Percentiles rank a stretch among this genome's conserved stretches.
Conservation (phyloP, 2,329 filamentous ascomycete genomes). For the Lanzia echinophila region DNA sequence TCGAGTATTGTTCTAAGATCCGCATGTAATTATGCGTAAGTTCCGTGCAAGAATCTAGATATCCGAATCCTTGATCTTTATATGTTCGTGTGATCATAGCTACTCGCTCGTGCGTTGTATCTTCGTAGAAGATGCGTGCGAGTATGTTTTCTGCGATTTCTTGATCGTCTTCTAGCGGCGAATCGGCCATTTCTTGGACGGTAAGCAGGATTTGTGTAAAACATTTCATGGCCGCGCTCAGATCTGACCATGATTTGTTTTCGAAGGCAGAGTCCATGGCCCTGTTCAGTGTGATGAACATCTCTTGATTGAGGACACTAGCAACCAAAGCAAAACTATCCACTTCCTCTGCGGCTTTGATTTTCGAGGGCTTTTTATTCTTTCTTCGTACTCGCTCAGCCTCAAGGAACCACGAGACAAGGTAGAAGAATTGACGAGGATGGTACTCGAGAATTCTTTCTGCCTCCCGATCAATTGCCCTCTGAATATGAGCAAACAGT, state of each 20-base stretch:
- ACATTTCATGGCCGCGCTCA: slow-evolving; percentile 84
- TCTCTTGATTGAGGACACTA: slow-evolving; percentile 87
- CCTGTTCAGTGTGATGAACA: slow-evolving; percentile 81
- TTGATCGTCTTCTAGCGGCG: slow-evolving; percentile 81
- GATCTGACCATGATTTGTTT: slow-evolving; percentile 77
- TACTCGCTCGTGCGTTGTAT: slow-evolving; percentile 84
- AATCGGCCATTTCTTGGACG: slow-evolving; percentile 85
- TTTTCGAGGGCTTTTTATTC: slow-evolving; percentile 47
- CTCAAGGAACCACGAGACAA: slow-evolving; percentile 86
- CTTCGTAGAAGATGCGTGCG: slow-evolving; percentile 96
- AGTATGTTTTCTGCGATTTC: slow-evolving; percentile 98
- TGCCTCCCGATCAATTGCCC: slow-evolving; percentile 83
- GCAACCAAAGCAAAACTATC: slow-evolving; percentile 84
- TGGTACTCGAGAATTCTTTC: slow-evolving; percentile 74
- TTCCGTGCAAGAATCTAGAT: slow-evolving; percentile 86
- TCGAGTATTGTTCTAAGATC: slow-evolving; percentile 87
- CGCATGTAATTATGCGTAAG: slow-evolving; percentile 86
- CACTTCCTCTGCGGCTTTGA: slow-evolving; percentile 43
- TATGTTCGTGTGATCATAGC: slow-evolving; percentile 76
- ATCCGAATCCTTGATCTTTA: slow-evolving; percentile 89
- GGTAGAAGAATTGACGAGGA: slow-evolving; percentile 81
- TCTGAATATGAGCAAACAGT: slow-evolving; percentile 75
- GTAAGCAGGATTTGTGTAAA: slow-evolving; percentile 92
- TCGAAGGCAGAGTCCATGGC: slow-evolving; percentile 74
- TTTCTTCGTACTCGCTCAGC: slow-evolving; percentile 71